A percentile compares a stretch with the other conserved stretches of the same genome.
phyloP scores from a whole-genome alignment of 768 basidiomycete genomes.

The Boletus eberwhitei region DNA sequence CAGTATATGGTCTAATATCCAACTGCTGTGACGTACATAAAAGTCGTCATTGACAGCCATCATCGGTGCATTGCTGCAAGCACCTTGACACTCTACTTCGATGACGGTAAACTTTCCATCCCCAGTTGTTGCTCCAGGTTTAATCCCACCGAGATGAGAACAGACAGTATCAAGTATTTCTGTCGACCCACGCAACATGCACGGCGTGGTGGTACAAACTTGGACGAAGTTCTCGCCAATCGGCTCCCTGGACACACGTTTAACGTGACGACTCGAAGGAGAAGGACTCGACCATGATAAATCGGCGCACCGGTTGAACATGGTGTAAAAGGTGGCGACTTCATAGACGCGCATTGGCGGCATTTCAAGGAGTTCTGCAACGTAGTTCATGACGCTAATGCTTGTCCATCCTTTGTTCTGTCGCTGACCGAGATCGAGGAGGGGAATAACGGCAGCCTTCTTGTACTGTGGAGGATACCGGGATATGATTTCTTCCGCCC shows the following conservation, averaged over 20 bases:
- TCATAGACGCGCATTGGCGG: conserved; percentile 99
- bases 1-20: conserved; percentile 1
- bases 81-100: conserved; percentile 98
- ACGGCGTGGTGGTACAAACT: conserved; percentile 98
- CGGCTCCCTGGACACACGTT: conserved; percentile 62
- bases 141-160: conserved; percentile 76
- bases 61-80: conserved; percentile 98
- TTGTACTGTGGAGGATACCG: conserved; percentile 97
- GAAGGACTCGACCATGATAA: not conserved
- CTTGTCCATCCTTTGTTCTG: conserved; percentile 99
- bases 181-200: conserved; percentile 91
- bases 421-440: conserved; percentile 93
- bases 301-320: conserved; percentile 91
- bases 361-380: conserved; percentile 90
- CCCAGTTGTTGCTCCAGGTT: conserved; percentile 88
- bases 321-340: conserved; percentile 99
- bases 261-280: not conserved
- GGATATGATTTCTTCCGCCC: conserved; percentile 84
- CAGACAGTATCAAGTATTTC: conserved; percentile 85
- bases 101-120: conserved; percentile 97
- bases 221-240: conserved; percentile 94
- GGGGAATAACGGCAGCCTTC: conserved; percentile 96
- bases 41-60: conserved; percentile 94
- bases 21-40: conserved; percentile 57
- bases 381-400: conserved; percentile 98